Evolutionary conservation across 441 rosid species (phyloP).

Genomic region (Erysimum cheiri): DNA sequence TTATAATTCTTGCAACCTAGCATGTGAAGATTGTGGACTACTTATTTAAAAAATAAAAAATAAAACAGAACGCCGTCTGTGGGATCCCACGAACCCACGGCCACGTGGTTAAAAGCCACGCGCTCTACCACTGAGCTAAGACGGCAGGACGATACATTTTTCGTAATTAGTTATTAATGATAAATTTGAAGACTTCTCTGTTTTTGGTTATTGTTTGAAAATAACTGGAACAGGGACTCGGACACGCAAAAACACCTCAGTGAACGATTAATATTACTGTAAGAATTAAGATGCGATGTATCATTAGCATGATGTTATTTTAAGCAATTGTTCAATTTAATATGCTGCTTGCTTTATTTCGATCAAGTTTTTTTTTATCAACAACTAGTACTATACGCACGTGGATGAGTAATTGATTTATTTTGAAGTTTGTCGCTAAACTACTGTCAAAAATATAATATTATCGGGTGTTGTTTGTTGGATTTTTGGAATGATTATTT

Average conservation of each 20-base stretch:
- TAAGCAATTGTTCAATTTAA: no score
- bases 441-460: neutral
- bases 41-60: neutral
- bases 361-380: no score
- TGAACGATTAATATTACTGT: no score
- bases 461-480: neutral
- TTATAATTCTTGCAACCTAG: neutral
- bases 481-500: neutral
- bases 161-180: no score
- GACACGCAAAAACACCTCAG: no score
- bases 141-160: neutral
- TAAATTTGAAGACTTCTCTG: no score
- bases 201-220: no score
- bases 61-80: constrained; percentile 27
- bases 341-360: no score
- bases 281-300: no score
- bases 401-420: neutral
- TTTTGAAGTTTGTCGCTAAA: neutral
- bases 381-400: neutral
- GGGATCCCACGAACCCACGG: constrained; percentile 49
- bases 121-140: constrained; percentile 54
- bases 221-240: no score
- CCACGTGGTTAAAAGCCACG: constrained; percentile 51
- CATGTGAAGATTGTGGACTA: neutral
- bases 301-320: no score